Evolutionary conservation across 306 rosid genomes (phyloP), one percentile per base, ranked within the genome.

Genomic region (Alnus glutinosa): DNA sequence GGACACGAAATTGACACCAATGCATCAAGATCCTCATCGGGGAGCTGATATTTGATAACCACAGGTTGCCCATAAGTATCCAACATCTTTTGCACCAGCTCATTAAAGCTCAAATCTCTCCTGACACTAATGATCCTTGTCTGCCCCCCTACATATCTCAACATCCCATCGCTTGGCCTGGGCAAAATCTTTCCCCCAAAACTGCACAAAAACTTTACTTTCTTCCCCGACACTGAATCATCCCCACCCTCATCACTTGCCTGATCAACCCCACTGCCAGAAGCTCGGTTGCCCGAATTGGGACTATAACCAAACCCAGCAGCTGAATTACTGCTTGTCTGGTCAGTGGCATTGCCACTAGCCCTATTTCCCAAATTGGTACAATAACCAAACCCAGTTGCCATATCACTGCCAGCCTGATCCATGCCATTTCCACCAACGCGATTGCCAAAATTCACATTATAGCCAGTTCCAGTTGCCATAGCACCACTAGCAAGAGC

Each of bases 101-200:
- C 93, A 68, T 70, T 75, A 82, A 87, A 85, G 82, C 86, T 86
- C 81, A 89, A 90, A 58, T 92, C 93, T 85, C 88, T 86, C 77
- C 80, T 86, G 52, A 92, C 90, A 85, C 97, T 88, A 71, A 92
- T 88, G 77, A 94, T 92, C 85, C 93, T 85, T 1, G 98, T 92
- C 76, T 87, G 93, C n/a, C 98, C 98, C 72, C 98, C 97, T 70
- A 94, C 97, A 79, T 94, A 94, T 80, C 98, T 94, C 89, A 94
- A 72, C 89, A 86, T 76, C 63, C 94, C 94, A 81, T 94, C 98
- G 44, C 93, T 92, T 32, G 97, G 97, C 81, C 97, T 89, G 50
- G 97, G 97, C 70, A 90, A 78, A 72, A 92, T 90, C 94, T 76
- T 94, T 71, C 97, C 98, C 5, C 97, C 92, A 51, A 89, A 92